These are phyloP conservation scores for Mycosarcoma mackinlayi DNA, from an alignment of 1,284 basidiomycete species.

Conservation along the genomic window DNA sequence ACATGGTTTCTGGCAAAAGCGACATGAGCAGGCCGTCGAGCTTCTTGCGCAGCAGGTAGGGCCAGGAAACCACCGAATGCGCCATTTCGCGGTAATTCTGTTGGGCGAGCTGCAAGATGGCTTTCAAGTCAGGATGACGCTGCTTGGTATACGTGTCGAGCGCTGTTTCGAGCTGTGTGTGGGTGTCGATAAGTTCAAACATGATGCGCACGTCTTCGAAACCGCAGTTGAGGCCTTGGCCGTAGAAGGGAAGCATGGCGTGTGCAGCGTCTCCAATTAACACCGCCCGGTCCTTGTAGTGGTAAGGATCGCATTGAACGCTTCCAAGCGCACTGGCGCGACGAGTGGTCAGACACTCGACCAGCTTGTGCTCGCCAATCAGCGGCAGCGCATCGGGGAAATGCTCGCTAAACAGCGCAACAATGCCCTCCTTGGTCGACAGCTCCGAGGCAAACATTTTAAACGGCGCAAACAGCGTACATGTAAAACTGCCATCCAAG, in stretches of 20 bases:
- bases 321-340: slow-evolving; percentile 89
- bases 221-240: slow-evolving; percentile 95
- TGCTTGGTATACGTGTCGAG: slow-evolving; percentile 81
- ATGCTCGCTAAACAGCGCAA: slow-evolving; percentile 82
- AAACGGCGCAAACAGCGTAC: slow-evolving; percentile 90
- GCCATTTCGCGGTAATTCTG: slow-evolving; percentile 97
- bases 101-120: slow-evolving; percentile 91
- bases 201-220: slow-evolving; percentile 95
- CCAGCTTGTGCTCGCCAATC: slow-evolving; percentile 82
- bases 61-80: slow-evolving; percentile 83
- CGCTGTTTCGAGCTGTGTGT: slow-evolving; percentile 74
- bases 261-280: slow-evolving; percentile 95
- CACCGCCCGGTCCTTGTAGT: slow-evolving; percentile 86
- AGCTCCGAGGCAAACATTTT: slow-evolving; percentile 75
- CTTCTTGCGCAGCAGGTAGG: slow-evolving; percentile 82
- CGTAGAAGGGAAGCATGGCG: slow-evolving; percentile 98
- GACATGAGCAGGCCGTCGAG: slow-evolving; percentile 76
- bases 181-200: slow-evolving; percentile 76
- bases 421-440: slow-evolving; percentile 70
- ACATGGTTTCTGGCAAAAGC: slow-evolving; percentile 79
- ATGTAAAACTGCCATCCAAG: slow-evolving; percentile 71
- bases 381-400: slow-evolving; percentile 87
- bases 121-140: slow-evolving; percentile 86
- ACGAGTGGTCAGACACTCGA: slow-evolving; percentile 82
- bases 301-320: slow-evolving; percentile 88